Base-by-base conservation (phyloP, 139 green algal species). In the Chlamydomonas asymmetrica region DNA sequence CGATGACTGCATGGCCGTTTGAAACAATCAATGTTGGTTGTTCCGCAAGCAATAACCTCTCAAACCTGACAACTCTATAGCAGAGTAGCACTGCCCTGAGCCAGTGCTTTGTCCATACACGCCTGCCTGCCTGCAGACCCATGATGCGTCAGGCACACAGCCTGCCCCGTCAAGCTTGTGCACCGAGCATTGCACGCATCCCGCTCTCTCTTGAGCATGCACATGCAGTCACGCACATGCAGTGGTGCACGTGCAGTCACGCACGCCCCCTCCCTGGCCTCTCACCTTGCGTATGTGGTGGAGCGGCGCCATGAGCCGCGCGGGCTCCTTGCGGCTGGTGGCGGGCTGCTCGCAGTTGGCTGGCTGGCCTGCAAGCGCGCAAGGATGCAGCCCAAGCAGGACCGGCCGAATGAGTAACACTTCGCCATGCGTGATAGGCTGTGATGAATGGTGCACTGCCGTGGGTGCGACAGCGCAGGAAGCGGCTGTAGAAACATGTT, bases 231-330 rank as follows among this genome's bases (percentile, higher is more conserved):
- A 52, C 45, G 16, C 45, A 52, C 10, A 10, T 25, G 45, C 45
- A 52, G 10, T 25, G 10, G 45, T 16, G 45, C 45, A 52, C 45
- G 10, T 10, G 45, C 45, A 16, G 45, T 16, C 45, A 52, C 45
- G 45, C 45, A 16, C 16, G 45, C 45, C 10, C 45, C 45, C 45
- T 52, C 45, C 37, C 37, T 5, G 16, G 20, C 35, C 37, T 22
- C 22, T 5, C 37, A 29, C 5, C 29, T 7, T 64, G 31, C 68
- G 32, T 39, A 76, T 57, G 56, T 77, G 59, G 23, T 45, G 69
- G 25, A 77, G 31, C 22, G 71, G 71, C 41, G 71, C 71, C 71
- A 77, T 77, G 41, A 77, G 59, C 2, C 71, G 57, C 0, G 71
- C 71, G 2, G 71, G 71, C 27, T 70, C 4, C 38, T 77, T 59